Evolutionary conservation across 1,139 yeast species (phyloP), one percentile per base, ranked within the genome.

Genomic region (Lodderomyces jiufengensis): DNA sequence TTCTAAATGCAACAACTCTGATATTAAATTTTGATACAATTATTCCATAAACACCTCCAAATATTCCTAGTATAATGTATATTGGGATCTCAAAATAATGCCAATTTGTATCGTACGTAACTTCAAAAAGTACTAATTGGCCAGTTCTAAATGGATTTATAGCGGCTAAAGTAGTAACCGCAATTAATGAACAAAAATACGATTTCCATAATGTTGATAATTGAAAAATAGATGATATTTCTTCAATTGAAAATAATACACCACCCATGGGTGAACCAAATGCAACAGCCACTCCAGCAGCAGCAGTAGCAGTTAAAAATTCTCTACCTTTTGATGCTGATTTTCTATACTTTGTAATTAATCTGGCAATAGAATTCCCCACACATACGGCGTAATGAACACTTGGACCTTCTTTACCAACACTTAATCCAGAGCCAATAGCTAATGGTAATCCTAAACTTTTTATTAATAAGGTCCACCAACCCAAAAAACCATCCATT

Each of bases 91-190:
- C 98, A 55, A 81, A 82, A 44, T 79, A 77, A 50, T 78, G 90
- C 98, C 98, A 94, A 44, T 80, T 76, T 9, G 80, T 76, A 48
- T 85, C 90, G 54, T 88, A 94, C 11, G 76, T 73, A 13, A 94
- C 97, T 51, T 88, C 87, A 56, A 94, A 94, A 59, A 92, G 66
- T 6, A 92, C 97, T 48, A 92, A 74, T 59, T 90, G 96, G 2
- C 98, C 98, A 0, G 94, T 86, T 52, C 97, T 71, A 54, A 90
- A 92, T 1, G 99, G 97, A 50, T 94, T 85, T 49, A 90, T 69
- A 0, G 77, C 63, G 22, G 85, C 78, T 22, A 92, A 63, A 0
- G 90, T 82, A 0, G 87, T 76, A 0, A 92, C 94, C 0, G 97
- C 97, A 2, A 88, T 77, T 42, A 94, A 63, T 1, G 97, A 84